Base-by-base conservation (phyloP, 805 yeast species). In the Groenewaldozyma tartarivorans region DNA sequence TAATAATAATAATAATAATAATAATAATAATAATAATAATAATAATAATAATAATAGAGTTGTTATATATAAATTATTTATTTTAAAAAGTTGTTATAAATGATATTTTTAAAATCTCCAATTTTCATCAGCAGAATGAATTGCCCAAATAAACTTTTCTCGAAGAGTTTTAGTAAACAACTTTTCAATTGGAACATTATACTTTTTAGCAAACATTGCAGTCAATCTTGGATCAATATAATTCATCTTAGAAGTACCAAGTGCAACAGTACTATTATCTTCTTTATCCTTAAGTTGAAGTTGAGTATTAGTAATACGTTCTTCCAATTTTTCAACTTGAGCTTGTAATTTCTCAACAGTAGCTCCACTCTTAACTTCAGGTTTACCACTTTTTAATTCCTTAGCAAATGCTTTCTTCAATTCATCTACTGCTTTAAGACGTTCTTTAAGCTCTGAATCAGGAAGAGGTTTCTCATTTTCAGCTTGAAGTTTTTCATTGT, bases 101-200 rank as follows among this genome's bases (percentile, higher is more conserved):
- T 9, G 13, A 24, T 24, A 13, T 15, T 20, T 15, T 51, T 62
- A 88, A 56, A 88, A 88, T 50, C 75, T 71, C 97, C 97, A 88
- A 53, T 84, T 64, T 49, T 75, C 86, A 57, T 82, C 96, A 3
- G 79, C 87, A 40, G 88, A 78, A 60, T 88, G 94, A 40, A 90
- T 81, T 22, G 97, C 97, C 97, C 97, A 90, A 36, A 75, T 79
- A 64, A 90, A 90, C 65, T 90, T 90, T 33, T 88, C 96, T 46
- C 96, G 68, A 41, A 90, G 66, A 0, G 97, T 84, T 64, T 87
- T 88, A 9, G 96, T 81, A 52, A 90, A 87, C 33, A 90, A 68
- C 61, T 84, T 88, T 61, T 90, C 96, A 41, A 90, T 81, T 5
- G 97, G 97, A 17, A 90, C 96, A 41, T 75, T 69, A 57, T 66